These are phyloP conservation scores for Eurotiales sp. DNA, from an alignment of 2,329 filamentous ascomycete genomes.

Conservation along the genomic window DNA sequence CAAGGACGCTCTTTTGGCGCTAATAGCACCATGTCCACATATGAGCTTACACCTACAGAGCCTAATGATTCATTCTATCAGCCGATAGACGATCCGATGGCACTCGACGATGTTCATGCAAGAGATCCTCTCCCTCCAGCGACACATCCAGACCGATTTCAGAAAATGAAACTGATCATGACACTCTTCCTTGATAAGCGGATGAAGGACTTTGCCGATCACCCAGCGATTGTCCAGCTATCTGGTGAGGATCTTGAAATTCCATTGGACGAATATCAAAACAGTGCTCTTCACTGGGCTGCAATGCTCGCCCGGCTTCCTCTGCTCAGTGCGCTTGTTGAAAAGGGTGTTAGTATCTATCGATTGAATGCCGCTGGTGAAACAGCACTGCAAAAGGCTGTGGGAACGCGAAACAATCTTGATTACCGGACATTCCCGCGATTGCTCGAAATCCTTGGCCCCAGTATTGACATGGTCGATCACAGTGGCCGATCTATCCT, in stretches of 20 bases:
- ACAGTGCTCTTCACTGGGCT: constrained; percentile 94
- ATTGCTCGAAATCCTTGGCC: constrained; percentile 79
- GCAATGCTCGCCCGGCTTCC: constrained; percentile 84
- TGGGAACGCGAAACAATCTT: constrained; percentile 88
- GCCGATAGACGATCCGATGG: constrained; percentile 31
- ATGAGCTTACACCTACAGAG: constrained; percentile 43
- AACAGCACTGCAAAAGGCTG: constrained; percentile 88
- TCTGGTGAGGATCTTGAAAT: constrained; percentile 81
- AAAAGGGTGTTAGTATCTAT: constrained; percentile 79
- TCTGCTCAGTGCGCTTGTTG: constrained; percentile 74
- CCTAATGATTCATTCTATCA: constrained; percentile 47
- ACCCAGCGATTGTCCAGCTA: constrained; percentile 72
- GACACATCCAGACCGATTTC: constrained; percentile 62
- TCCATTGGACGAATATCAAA: constrained; percentile 78
- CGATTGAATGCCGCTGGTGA: constrained; percentile 86
- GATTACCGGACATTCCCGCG: constrained; percentile 89
- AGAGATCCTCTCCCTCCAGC: constrained; percentile 48
- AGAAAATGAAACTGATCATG: constrained; percentile 77
- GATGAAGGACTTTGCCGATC: constrained; percentile 66
- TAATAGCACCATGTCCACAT: constrained; percentile 34
- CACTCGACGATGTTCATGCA: constrained; percentile 32
- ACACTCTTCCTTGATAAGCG: constrained; percentile 75
- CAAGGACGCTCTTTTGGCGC: constrained; percentile 36
- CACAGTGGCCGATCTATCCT: constrained; percentile 85
- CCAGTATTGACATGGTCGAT: constrained; percentile 87